Evolutionary conservation across 75 land plant genomes (phyloP), one percentile per base, ranked within the genome.

Genomic region (Adiantum capillusveneris): DNA sequence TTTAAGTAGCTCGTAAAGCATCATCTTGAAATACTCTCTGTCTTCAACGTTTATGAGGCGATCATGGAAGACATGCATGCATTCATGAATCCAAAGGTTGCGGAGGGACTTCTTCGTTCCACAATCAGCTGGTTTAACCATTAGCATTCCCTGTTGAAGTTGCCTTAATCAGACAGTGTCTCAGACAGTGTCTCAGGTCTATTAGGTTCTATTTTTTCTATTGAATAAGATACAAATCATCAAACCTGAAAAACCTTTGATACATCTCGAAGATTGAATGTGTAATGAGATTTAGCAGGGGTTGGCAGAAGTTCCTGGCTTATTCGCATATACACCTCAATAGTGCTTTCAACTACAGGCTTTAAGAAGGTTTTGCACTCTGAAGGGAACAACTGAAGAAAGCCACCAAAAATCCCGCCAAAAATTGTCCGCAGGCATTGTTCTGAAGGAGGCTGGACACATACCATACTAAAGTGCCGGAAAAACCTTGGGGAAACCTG

Each of bases 401-500:
- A 71, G 6, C 74, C 74, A 46, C 74, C 69, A 22, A 71, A 59
- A 50, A 71, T 71, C 22, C 56, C 74, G 25, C 69, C 66, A 42
- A 71, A 71, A 25, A 71, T 71, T 20, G 62, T 71, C 0, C 74
- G 68, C 17, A 71, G 49, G 43, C 52, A 29, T 14, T 20, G 41
- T 17, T 71, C 74, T 25, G 66, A 66, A 31, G 74, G 74, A 57
- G 74, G 74, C 49, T 71, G 74, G 19, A 71, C 74, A 58, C 74
- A 65, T 9, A 71, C n/a, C 74, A 71, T 71, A 21, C 52, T 65
- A 13, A 71, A 71, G 18, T 71, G 74, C 48, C 74, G 56, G 69
- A 71, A 58, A 50, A 63, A 65, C 43, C 74, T 57, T 29, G 74
- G 68, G 19, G 70, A 65, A 19, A 71, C 74, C 74, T 71, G 69